Percentiles rank a stretch among this genome's conserved stretches.
Conservation (phyloP, 1,139 yeast genomes). For the Diutina pseudorugosa region DNA sequence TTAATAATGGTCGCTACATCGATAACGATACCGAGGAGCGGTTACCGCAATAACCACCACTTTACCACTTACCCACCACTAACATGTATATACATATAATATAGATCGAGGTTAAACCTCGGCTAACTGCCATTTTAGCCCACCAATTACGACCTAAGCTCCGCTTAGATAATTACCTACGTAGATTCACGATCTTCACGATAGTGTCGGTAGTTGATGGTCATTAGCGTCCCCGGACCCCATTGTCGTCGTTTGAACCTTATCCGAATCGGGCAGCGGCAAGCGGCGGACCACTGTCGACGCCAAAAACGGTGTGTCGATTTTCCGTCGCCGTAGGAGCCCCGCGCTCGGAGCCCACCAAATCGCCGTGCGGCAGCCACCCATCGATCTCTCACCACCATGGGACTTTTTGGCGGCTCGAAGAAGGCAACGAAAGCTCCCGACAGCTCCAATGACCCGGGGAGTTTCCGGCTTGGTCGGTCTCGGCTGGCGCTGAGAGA, state of each 20-base stretch:
- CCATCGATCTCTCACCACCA: background rate
- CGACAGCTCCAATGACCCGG: background rate
- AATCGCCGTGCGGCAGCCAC: background rate
- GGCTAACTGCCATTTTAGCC: too few species aligned
- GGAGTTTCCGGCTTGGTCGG: background rate
- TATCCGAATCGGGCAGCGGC: background rate
- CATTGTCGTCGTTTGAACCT: background rate
- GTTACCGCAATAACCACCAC: background rate
- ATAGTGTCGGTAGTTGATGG: too few species aligned
- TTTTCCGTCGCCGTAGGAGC: background rate
- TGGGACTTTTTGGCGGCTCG: constrained; percentile 1
- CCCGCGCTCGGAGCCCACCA: background rate
- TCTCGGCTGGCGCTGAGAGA: background rate
- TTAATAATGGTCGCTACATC: constrained; percentile 47
- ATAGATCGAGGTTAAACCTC: too few species aligned
- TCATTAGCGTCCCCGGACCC: too few species aligned
- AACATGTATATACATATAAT: background rate
- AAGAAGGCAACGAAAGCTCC: background rate
- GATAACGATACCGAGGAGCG: background rate
- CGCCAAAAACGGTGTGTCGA: background rate
- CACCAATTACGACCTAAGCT: too few species aligned
- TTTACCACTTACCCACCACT: too few species aligned
- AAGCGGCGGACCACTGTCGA: too few species aligned
- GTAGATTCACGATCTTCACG: too few species aligned
- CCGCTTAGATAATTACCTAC: too few species aligned